A percentile compares a stretch with the other conserved stretches of the same genome.
phyloP scores from a whole-genome alignment of 2,329 filamentous ascomycete species.

The Chaetomium sp. region DNA sequence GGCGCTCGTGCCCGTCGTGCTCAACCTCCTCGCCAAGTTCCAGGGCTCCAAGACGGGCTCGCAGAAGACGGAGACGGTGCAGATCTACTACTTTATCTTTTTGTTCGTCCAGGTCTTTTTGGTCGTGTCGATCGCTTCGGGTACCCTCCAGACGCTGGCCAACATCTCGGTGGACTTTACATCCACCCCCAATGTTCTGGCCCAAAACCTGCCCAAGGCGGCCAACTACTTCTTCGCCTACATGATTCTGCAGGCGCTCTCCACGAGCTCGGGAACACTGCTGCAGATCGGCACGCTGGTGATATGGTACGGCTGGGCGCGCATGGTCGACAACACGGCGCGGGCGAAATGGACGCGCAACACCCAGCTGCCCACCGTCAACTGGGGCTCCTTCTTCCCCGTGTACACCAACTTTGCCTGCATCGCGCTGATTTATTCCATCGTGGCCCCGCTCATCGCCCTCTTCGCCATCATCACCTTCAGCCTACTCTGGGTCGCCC shows the following conservation, averaged over 20 bases:
- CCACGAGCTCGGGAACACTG: slow-evolving; percentile 81
- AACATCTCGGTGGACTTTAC: slow-evolving; percentile 51
- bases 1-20: slow-evolving; percentile 71
- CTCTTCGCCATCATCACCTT: slow-evolving; percentile 94
- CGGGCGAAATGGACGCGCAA: slow-evolving; percentile 80
- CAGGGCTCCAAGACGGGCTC: slow-evolving; percentile 81
- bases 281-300: slow-evolving; percentile 75
- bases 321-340: slow-evolving; percentile 74
- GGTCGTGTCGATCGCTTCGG: slow-evolving; percentile 77
- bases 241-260: slow-evolving; percentile 90
- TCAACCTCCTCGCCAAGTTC: slow-evolving; percentile 63
- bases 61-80: slow-evolving; percentile 73
- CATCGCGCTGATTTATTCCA: slow-evolving; percentile 81
- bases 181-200: slow-evolving; percentile 65
- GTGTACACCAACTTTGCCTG: slow-evolving; percentile 96
- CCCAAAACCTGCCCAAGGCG: slow-evolving; percentile 72
- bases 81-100: slow-evolving; percentile 89
- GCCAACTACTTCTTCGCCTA: slow-evolving; percentile 99
- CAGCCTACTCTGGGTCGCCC: slow-evolving; percentile 82
- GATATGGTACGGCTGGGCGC: slow-evolving; percentile 75
- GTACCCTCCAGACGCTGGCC: slow-evolving; percentile 58
- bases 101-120: slow-evolving; percentile 93
- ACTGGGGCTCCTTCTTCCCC: slow-evolving; percentile 92
- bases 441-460: slow-evolving; percentile 84
- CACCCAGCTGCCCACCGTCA: slow-evolving; percentile 67